These are phyloP conservation scores for Backusella morwellensis DNA, from an alignment of 192 early-diverging fungal genomes.

Conservation along the genomic window DNA sequence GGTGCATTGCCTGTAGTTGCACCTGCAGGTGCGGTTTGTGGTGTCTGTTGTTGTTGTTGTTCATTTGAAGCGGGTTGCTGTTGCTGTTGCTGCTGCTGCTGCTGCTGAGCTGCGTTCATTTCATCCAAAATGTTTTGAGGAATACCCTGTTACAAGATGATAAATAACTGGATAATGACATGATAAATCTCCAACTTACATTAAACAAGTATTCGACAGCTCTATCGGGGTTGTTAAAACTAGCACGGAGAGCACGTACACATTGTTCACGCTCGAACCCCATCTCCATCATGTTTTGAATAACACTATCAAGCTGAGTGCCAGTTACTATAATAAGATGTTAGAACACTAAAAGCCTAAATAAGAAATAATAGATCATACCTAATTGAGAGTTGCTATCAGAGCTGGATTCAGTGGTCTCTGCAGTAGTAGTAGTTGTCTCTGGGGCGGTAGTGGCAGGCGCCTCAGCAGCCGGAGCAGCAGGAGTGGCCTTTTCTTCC, in stretches of 20 bases:
- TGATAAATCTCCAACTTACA: conserved; percentile 42
- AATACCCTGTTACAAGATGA: conserved; percentile 63
- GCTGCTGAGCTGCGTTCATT: not conserved
- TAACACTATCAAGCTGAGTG: conserved; percentile 73
- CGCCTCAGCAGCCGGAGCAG: conserved; percentile 36
- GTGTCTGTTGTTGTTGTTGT: not conserved
- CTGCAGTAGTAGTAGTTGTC: conserved; percentile 41
- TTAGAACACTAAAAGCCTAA: not conserved
- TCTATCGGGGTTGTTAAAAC: conserved; percentile 96
- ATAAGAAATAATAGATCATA: not conserved
- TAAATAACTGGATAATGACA: not conserved
- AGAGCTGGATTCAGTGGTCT: not conserved
- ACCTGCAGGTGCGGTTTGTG: not conserved
- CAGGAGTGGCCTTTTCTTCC: conserved; percentile 26
- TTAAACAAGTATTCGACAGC: conserved; percentile 95
- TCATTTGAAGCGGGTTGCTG: conserved; percentile 22
- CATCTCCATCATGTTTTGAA: conserved; percentile 92
- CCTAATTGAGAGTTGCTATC: conserved; percentile 19
- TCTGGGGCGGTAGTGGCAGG: conserved; percentile 36
- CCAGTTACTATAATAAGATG: conserved; percentile 62
- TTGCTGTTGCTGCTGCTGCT: conserved; percentile 6
- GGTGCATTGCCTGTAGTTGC: not conserved
- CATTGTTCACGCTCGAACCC: conserved; percentile 89
- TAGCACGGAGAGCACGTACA: conserved; percentile 89
- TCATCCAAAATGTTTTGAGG: conserved; percentile 65